phyloP scores from a whole-genome alignment of 2,329 filamentous ascomycete genomes.

The Clonostachys sp. region DNA sequence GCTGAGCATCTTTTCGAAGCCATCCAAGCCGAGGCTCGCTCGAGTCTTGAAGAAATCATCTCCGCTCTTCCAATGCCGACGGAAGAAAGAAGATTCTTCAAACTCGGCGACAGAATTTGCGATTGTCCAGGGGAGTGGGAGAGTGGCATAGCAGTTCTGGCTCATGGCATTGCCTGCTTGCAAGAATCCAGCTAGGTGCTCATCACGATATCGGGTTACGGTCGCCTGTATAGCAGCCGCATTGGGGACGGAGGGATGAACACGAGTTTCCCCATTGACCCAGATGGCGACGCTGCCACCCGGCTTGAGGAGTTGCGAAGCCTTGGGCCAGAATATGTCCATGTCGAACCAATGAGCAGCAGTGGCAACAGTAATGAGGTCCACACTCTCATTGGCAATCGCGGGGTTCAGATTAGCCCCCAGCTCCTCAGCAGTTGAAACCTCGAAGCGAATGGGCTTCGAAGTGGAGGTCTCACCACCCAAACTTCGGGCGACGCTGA shows the following conservation, averaged over 20 bases:
- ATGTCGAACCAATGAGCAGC: conserved; percentile 63
- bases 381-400: conserved; percentile 30
- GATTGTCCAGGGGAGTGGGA: conserved; percentile 44
- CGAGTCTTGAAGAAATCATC: conserved; percentile 16
- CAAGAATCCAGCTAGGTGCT: too few species aligned
- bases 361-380: conserved; percentile 48
- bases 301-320: conserved; percentile 42
- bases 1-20: conserved; percentile 24
- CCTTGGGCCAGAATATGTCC: conserved; percentile 27
- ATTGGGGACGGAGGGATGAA: background rate
- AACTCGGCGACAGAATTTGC: conserved; percentile 24
- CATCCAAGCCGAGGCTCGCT: conserved; percentile 17
- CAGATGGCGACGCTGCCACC: conserved; percentile 60
- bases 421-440: conserved; percentile 38
- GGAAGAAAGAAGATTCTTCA: conserved; percentile 26
- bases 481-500: conserved; percentile 34
- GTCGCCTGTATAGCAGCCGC: conserved; percentile 25
- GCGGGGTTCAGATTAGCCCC: conserved; percentile 17
- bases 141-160: conserved; percentile 29
- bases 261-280: conserved; percentile 19
- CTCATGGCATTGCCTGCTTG: conserved; percentile 33
- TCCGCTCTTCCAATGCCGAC: conserved; percentile 34
- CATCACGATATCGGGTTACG: conserved; percentile 14
- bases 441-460: conserved; percentile 28
- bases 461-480: conserved; percentile 7